Base-by-base conservation (phyloP, 208 protist species). In the Leishmania tropica region DNA sequence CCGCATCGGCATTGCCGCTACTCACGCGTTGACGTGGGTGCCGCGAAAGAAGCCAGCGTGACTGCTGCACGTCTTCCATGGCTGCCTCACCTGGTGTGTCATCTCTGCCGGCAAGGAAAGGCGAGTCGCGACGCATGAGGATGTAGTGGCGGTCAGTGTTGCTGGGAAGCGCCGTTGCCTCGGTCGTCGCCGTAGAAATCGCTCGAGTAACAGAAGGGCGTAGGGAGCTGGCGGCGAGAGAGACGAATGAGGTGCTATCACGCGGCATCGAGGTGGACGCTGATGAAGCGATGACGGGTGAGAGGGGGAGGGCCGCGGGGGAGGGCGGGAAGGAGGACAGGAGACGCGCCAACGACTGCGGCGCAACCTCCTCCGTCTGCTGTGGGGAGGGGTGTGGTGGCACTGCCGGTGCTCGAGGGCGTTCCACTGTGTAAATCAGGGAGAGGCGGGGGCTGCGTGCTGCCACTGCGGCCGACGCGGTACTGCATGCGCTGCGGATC, bases 401-500 rank as follows among this genome's bases (percentile, higher is more conserved):
- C 74, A 10, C 74, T 58, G 64, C 72, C 54, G 0, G 58, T 64
- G 37, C 60, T 64, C 31, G 53, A 47, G 47, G 80, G 81, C 24
- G 28, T 19, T 7, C 47, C 70, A 74, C 8, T 42, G 60, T 79
- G 5, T 8, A 28, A 17, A 47, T 37, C 60, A 21, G 47, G 47
- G 7, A 85, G 71, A 68, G 82, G 45, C 35, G 75, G 60, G 53
- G 78, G 76, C 60, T 85, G 81, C 48, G 76, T 85, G 76, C 81
- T 85, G 47, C 81, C 81, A 28, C 81, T 85, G 31, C 81, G 81
- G 28, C 81, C 81, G 1, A 85, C 81, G 19, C 81, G 81, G 60
- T 85, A 85, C 37, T 79, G 81, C 81, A 85, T 85, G 76, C 73
- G 68, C 60, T 40, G 81, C 54, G 73, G 45, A 42, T 53, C 48